phyloP scores from a whole-genome alignment of 1,139 yeast species.

The Geotrichum aggregatum region DNA sequence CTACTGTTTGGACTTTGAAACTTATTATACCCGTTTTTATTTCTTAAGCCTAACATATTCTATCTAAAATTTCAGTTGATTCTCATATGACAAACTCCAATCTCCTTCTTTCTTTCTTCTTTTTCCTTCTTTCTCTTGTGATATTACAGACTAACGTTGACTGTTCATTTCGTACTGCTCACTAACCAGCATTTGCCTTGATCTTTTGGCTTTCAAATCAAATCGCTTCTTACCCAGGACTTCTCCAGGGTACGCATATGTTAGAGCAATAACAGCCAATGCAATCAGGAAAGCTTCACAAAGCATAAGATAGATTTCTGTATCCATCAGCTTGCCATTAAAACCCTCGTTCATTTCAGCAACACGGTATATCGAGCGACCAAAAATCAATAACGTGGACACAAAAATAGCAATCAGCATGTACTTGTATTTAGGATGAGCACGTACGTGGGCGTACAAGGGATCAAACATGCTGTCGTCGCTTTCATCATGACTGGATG shows the following conservation, averaged over 20 bases:
- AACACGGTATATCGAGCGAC: constrained; percentile 75
- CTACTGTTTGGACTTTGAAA: no score
- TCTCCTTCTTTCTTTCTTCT: no score
- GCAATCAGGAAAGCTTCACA: constrained; percentile 72
- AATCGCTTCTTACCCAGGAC: constrained; percentile 20
- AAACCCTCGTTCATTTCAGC: constrained; percentile 77
- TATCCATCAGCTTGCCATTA: constrained; percentile 58
- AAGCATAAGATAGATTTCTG: constrained; percentile 69
- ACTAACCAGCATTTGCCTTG: neutral
- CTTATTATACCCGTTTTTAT: no score
- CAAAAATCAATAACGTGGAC: constrained; percentile 50
- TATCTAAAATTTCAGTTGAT: no score
- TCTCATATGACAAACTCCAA: no score
- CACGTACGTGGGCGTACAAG: constrained; percentile 44
- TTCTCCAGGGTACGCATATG: constrained; percentile 61
- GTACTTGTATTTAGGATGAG: constrained; percentile 41
- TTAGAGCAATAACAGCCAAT: constrained; percentile 44
- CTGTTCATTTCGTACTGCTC: neutral
- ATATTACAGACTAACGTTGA: no score
- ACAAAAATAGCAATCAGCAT: constrained; percentile 21
- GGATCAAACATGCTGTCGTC: constrained; percentile 37
- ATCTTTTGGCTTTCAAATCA: neutral
- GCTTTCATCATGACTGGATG: neutral
- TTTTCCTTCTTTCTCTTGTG: no score
- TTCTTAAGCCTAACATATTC: no score